Percentiles rank a stretch among this genome's conserved stretches.
Conservation (phyloP, 148 eudicot species). For the Dysphania ambrosioides region DNA sequence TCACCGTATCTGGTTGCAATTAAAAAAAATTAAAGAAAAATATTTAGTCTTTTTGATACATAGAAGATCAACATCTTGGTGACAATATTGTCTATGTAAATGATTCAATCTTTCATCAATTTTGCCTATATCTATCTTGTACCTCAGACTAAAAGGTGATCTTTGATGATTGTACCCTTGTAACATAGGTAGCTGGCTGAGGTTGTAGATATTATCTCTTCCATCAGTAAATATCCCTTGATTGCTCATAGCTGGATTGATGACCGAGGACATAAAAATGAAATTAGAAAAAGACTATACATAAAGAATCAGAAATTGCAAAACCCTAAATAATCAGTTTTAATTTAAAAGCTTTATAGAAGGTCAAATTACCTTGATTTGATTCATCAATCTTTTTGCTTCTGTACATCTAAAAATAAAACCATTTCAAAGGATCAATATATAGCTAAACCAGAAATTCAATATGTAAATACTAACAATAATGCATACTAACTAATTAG, state of each 20-base stretch:
- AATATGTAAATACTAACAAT: background rate
- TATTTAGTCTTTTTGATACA: background rate
- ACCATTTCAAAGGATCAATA: background rate
- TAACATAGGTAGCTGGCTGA: constrained; percentile 72
- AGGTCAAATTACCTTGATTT: constrained; percentile 44
- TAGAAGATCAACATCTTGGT: background rate
- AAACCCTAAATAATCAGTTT: constrained; percentile 20
- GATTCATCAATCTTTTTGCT: constrained; percentile 87
- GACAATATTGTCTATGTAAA: background rate
- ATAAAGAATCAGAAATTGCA: background rate
- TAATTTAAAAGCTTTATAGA: background rate
- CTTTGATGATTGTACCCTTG: constrained; percentile 51
- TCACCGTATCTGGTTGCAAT: constrained; percentile 31
- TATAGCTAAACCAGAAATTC: background rate
- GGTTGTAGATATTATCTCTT: constrained; percentile 59
- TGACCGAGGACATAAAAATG: background rate
- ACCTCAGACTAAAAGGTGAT: constrained; percentile 52
- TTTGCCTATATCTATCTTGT: constrained; percentile 5
- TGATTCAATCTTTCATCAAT: background rate
- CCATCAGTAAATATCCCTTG: constrained; percentile 51
- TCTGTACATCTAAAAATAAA: constrained; percentile 61
- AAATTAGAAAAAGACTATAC: background rate
- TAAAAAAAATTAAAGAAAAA: background rate
- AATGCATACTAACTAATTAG: background rate
- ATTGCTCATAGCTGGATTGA: constrained; percentile 31